Conservation (phyloP, 1,284 basidiomycete species). For the Naganishia sp. region DNA sequence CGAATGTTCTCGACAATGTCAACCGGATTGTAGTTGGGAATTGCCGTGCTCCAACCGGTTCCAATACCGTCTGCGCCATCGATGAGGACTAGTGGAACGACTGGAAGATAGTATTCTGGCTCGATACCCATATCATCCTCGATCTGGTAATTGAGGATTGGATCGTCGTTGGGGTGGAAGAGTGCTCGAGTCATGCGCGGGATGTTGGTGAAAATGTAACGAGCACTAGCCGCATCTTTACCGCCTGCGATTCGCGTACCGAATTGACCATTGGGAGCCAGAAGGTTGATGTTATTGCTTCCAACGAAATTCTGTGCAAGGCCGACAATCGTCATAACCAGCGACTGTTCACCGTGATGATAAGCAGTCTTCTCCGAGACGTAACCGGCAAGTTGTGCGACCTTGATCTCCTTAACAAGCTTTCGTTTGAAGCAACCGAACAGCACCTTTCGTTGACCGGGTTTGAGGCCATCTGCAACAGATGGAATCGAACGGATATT, state of each 20-base stretch:
- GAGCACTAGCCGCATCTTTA: conserved; percentile 92
- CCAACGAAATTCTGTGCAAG: conserved; percentile 94
- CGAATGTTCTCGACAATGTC: conserved; percentile 89
- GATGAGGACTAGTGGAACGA: conserved; percentile 83
- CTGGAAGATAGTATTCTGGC: conserved; percentile 92
- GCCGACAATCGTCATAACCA: conserved; percentile 87
- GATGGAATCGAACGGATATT: conserved; percentile 95
- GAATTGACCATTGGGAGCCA: conserved; percentile 91
- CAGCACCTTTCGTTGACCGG: conserved; percentile 97
- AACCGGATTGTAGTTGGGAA: conserved; percentile 90
- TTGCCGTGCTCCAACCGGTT: conserved; percentile 93
- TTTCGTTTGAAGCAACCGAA: conserved; percentile 96
- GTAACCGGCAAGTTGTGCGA: conserved; percentile 93
- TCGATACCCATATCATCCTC: conserved; percentile 90
- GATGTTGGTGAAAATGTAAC: conserved; percentile 93
- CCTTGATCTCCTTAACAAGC: conserved; percentile 90
- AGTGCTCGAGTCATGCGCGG: conserved; percentile 74
- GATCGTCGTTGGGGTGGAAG: conserved; percentile 83
- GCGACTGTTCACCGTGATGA: conserved; percentile 90
- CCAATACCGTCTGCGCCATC: conserved; percentile 98
- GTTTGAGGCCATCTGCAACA: conserved; percentile 91
- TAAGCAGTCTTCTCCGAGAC: conserved; percentile 92
- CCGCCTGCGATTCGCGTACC: conserved; percentile 84
- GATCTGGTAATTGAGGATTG: conserved; percentile 76
- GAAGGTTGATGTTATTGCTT: conserved; percentile 91